Percentiles rank a stretch among this genome's conserved stretches.
Evolutionary conservation across 2,329 filamentous ascomycete species (phyloP).

Genomic region (Colletotrichum musae): DNA sequence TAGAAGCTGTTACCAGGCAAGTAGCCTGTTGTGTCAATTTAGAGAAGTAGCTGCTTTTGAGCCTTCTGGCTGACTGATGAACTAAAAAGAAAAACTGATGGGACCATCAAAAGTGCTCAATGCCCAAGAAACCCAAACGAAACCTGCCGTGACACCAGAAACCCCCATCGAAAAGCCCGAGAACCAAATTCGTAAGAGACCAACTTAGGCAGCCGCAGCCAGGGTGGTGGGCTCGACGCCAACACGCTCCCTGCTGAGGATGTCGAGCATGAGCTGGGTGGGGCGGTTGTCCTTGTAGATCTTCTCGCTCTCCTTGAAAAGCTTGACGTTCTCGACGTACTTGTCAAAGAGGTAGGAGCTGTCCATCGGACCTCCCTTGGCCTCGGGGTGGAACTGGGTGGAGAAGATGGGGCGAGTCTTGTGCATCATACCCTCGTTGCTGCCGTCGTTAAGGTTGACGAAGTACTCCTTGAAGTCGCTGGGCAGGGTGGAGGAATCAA

Average conservation of each 20-base stretch:
- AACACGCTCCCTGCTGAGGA: conserved; percentile 94
- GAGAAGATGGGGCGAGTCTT: conserved; percentile 96
- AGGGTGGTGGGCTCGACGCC: conserved; percentile 82
- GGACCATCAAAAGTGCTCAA: conserved; percentile 1
- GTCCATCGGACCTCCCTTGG: conserved; percentile 96
- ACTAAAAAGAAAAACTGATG: conserved; percentile 12
- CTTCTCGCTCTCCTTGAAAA: conserved; percentile 88
- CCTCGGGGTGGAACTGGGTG: conserved; percentile 98
- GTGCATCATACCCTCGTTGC: conserved; percentile 98
- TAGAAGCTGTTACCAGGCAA: background rate
- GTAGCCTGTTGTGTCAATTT: conserved; percentile 19
- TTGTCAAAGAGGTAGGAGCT: conserved; percentile 96
- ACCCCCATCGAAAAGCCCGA: conserved; percentile 18
- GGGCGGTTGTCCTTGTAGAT: conserved; percentile 90
- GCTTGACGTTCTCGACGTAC: conserved; percentile 90
- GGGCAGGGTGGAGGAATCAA: conserved; percentile 86
- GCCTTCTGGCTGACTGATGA: conserved; percentile 25
- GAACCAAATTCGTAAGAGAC: conserved; percentile 15
- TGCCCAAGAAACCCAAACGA: conserved; percentile 13
- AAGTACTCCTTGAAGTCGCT: conserved; percentile 98
- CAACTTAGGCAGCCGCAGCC: conserved; percentile 61
- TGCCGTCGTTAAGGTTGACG: conserved; percentile 96
- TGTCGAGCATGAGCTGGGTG: conserved; percentile 88
- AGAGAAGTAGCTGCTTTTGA: conserved; percentile 18
- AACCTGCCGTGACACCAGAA: conserved; percentile 19